A percentile compares a stretch with the other conserved stretches of the same genome.
These are phyloP conservation scores for Lipomyces lipofer DNA, from an alignment of 805 yeast genomes.

Conservation along the genomic window DNA sequence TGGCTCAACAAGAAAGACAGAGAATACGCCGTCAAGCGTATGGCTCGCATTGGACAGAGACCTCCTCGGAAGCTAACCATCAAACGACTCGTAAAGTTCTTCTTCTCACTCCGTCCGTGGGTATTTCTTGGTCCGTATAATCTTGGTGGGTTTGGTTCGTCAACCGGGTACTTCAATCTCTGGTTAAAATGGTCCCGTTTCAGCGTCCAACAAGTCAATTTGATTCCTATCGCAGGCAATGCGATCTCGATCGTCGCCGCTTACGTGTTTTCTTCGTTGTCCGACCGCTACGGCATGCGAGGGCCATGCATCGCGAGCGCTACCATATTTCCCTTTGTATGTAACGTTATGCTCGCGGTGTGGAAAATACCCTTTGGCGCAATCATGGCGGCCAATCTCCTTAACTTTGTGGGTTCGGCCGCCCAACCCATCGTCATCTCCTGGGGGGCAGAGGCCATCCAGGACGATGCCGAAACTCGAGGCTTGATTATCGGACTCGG, in stretches of 20 bases:
- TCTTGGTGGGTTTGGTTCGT: conserved; percentile 13
- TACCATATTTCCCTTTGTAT: background rate
- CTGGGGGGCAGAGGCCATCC: conserved; percentile 17
- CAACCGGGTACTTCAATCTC: conserved; percentile 23
- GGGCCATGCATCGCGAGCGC: conserved; percentile 34
- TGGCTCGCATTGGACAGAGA: conserved; percentile 16
- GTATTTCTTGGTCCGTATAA: conserved; percentile 22
- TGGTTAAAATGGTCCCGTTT: conserved; percentile 38
- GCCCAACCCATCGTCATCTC: conserved; percentile 8
- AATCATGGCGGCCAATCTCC: conserved; percentile 10
- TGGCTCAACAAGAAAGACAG: conserved; percentile 9
- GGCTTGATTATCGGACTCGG: conserved; percentile 12
- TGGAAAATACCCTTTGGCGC: conserved; percentile 16
- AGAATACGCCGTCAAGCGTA: conserved; percentile 11
- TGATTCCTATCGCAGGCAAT: conserved; percentile 41
- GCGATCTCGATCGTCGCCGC: conserved; percentile 31
- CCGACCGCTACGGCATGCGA: conserved; percentile 38
- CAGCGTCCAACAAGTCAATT: conserved; percentile 36
- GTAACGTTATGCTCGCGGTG: conserved; percentile 7
- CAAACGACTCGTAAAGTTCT: background rate
- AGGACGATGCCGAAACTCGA: conserved; percentile 15
- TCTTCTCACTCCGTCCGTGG: conserved; percentile 21
- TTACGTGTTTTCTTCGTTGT: conserved; percentile 35
- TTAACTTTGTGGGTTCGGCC: conserved; percentile 7
- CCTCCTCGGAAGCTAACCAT: conserved; percentile 11